Evolutionary conservation across 805 yeast genomes (phyloP).

Genomic region (Alloascoidea hylecoeti): DNA sequence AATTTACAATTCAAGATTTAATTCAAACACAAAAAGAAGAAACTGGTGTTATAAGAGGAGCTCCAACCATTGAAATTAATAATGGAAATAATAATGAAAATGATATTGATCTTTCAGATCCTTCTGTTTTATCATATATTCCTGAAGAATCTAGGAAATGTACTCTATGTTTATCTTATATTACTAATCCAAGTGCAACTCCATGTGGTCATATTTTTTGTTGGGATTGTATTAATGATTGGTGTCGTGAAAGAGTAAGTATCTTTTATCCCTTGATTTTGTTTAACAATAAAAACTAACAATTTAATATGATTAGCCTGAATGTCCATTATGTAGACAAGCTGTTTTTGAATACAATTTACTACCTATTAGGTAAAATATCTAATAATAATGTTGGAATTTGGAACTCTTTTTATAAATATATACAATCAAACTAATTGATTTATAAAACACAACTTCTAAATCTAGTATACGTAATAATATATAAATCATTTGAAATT

Average conservation of each 20-base stretch:
- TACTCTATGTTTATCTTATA: conserved; percentile 67
- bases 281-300: neutral
- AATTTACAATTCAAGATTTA: neutral
- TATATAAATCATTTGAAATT: too few species aligned
- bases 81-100: conserved; percentile 5
- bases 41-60: conserved; percentile 4
- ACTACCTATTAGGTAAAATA: conserved; percentile 36
- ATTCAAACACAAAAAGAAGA: conserved; percentile 1
- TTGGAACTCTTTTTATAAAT: too few species aligned
- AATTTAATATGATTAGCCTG: conserved; percentile 29
- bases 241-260: conserved; percentile 57
- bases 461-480: too few species aligned
- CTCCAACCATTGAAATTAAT: conserved; percentile 8
- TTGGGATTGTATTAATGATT: conserved; percentile 80
- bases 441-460: too few species aligned
- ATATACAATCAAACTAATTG: too few species aligned
- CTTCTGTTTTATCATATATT: conserved; percentile 44
- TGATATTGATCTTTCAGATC: conserved; percentile 42
- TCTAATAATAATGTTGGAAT: too few species aligned
- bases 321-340: conserved; percentile 87
- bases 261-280: neutral
- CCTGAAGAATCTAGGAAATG: conserved; percentile 63
- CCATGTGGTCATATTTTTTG: conserved; percentile 90
- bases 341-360: conserved; percentile 46
- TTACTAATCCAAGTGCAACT: conserved; percentile 76